Percentiles rank a stretch among this genome's conserved stretches.
phyloP scores from a whole-genome alignment of 2,329 filamentous ascomycete genomes.

The Alternaria sp. region DNA sequence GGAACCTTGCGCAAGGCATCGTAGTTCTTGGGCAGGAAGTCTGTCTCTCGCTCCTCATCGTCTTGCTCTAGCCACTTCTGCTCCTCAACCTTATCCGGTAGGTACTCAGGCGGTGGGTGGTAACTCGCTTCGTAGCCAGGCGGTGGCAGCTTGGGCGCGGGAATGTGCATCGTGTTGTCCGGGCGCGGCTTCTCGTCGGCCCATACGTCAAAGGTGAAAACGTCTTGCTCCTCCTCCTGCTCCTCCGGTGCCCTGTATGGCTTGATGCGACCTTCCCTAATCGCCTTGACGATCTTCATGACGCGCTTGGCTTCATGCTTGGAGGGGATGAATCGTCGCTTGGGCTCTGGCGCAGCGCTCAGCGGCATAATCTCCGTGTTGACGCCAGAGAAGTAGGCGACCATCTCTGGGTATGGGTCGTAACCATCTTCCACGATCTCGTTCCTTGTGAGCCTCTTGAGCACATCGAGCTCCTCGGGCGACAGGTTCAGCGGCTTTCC shows the following conservation, averaged over 20 bases:
- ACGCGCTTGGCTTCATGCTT: constrained; percentile 96
- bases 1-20: constrained; percentile 88
- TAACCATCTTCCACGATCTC: constrained; percentile 87
- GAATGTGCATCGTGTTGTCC: constrained; percentile 91
- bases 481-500: constrained; percentile 90
- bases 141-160: constrained; percentile 89
- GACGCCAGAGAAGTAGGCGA: constrained; percentile 87
- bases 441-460: constrained; percentile 87
- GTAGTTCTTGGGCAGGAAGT: constrained; percentile 84
- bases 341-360: constrained; percentile 92
- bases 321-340: constrained; percentile 91
- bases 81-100: constrained; percentile 84
- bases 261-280: constrained; percentile 89
- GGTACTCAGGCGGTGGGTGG: constrained; percentile 92
- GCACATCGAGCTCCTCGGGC: constrained; percentile 84
- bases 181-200: constrained; percentile 84
- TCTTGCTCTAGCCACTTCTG: constrained; percentile 85
- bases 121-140: constrained; percentile 96
- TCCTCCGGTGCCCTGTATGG: constrained; percentile 83
- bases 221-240: constrained; percentile 73
- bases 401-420: constrained; percentile 89
- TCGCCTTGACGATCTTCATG: constrained; percentile 96
- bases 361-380: constrained; percentile 93
- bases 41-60: constrained; percentile 87
- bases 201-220: constrained; percentile 84